Base-by-base conservation (phyloP, 352 stramenopile species). In the Blastocystis hominis region DNA sequence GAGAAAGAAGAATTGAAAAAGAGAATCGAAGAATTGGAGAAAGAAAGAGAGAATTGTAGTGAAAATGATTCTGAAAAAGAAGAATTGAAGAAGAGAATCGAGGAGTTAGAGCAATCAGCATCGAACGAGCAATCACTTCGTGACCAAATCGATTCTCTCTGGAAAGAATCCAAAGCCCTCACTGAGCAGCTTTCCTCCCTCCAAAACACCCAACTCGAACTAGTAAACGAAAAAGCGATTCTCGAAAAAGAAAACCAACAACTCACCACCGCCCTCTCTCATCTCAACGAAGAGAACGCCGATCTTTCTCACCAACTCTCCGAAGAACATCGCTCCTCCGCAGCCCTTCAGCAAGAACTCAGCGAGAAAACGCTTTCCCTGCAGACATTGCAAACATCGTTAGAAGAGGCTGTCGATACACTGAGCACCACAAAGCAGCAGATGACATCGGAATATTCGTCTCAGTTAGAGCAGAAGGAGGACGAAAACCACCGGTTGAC, bases 251-350 rank as follows among this genome's bases (percentile, higher is more conserved):
- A 80, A 24, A 80, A 42, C 38, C 10, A 80, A n/a, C 70, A 80
- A n/a, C 30, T 80, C 7, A 50, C 15, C 30, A 6, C 30, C 30
- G 70, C 70, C 15, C n/a, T 80, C 17, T 2, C 53, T 17, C 70
- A 80, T n/a, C 53, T 80, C 13, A 80, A 80, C 36, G 70, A 80
- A 15, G 70, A 80, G 30, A 80, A 80, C 55, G 70, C n/a, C 0
- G 70, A 80, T 30, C 70, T 80, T 20, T 40, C 20, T 2, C 3
- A 10, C 3, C 34, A 42, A 4, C 70, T 80, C 17, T 64, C 46
- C 38, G 44, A 20, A 15, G 20, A 17, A 10, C 70, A 50, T 0
- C 44, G 63, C 10, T 40, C 24, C 17, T n/a, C 53, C 24, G 70
- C 46, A 10, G 30, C 70, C 0, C 42, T 66, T 5, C n/a, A 56